phyloP scores from a whole-genome alignment of 75 land plant species.

The Pinus taeda region DNA sequence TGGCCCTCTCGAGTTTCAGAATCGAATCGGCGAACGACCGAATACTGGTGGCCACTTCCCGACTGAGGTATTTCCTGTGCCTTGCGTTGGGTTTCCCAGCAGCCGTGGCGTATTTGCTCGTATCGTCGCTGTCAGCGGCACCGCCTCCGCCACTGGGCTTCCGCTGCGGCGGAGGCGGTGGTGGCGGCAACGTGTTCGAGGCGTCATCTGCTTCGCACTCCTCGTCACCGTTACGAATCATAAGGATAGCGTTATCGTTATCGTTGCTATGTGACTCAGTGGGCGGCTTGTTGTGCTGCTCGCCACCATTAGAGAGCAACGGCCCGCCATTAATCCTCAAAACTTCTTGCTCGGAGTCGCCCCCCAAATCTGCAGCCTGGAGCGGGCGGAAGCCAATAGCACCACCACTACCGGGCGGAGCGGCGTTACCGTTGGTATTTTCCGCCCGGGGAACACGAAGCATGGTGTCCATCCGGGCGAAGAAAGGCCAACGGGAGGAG shows the following conservation, averaged over 20 bases:
- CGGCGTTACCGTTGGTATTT: too few relatives aligned
- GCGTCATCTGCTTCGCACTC: background rate
- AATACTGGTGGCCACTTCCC: slow-evolving; percentile 19
- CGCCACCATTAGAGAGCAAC: background rate
- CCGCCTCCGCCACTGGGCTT: background rate
- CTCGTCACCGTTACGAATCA: background rate
- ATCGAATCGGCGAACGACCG: slow-evolving; percentile 22
- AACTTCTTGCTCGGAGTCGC: slow-evolving; percentile 7
- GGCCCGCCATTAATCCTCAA: background rate
- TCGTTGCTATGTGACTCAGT: background rate
- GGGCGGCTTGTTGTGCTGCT: background rate
- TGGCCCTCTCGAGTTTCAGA: slow-evolving; percentile 21
- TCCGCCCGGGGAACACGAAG: background rate
- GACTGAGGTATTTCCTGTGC: slow-evolving; percentile 2
- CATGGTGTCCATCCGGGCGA: slow-evolving; percentile 14
- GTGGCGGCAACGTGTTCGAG: slow-evolving; percentile 7
- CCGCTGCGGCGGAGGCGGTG: background rate
- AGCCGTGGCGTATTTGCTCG: background rate
- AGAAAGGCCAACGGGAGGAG: slow-evolving; percentile 13
- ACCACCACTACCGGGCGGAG: too few relatives aligned
- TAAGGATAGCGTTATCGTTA: background rate
- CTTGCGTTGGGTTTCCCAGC: background rate
- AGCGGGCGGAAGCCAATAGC: background rate
- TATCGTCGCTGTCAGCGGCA: background rate
- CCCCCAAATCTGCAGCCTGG: background rate